These are phyloP conservation scores for Arachnopeziza araneosa DNA, from an alignment of 2,329 filamentous ascomycete genomes.

Conservation along the genomic window DNA sequence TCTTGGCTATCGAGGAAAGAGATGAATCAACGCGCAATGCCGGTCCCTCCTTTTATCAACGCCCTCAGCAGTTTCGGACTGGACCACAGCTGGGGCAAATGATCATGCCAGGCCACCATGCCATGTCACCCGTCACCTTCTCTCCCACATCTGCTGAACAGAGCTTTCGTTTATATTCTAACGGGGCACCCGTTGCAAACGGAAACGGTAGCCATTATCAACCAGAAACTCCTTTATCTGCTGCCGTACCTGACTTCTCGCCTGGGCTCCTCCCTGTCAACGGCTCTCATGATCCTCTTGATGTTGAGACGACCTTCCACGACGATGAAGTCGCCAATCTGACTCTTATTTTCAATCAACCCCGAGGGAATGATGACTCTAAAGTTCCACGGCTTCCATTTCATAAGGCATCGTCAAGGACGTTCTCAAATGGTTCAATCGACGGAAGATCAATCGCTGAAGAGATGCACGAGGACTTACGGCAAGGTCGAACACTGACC, in stretches of 20 bases:
- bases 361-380: slow-evolving; percentile 32
- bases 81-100: slow-evolving; percentile 23
- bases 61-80: slow-evolving; percentile 15
- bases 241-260: slow-evolving; percentile 56
- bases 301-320: slow-evolving; percentile 39
- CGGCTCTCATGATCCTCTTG: slow-evolving; percentile 21
- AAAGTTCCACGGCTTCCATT: slow-evolving; percentile 30
- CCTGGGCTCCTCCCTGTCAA: slow-evolving; percentile 21
- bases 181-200: slow-evolving; percentile 20
- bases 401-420: slow-evolving; percentile 39
- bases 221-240: slow-evolving; percentile 50
- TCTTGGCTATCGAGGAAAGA: slow-evolving; percentile 66
- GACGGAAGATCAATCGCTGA: slow-evolving; percentile 45
- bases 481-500: slow-evolving; percentile 32
- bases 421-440: slow-evolving; percentile 51
- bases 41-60: slow-evolving; percentile 47
- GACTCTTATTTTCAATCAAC: slow-evolving; percentile 43
- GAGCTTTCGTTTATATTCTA: slow-evolving; percentile 20
- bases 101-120: slow-evolving; percentile 23
- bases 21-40: slow-evolving; percentile 68
- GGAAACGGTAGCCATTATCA: slow-evolving; percentile 37
- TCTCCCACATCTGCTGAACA: slow-evolving; percentile 28
- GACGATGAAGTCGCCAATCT: slow-evolving; percentile 47
- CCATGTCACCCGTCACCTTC: slow-evolving; percentile 26
- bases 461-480: slow-evolving; percentile 38